Base-by-base conservation (phyloP, 768 basidiomycete species). In the Suillus brevipes region DNA sequence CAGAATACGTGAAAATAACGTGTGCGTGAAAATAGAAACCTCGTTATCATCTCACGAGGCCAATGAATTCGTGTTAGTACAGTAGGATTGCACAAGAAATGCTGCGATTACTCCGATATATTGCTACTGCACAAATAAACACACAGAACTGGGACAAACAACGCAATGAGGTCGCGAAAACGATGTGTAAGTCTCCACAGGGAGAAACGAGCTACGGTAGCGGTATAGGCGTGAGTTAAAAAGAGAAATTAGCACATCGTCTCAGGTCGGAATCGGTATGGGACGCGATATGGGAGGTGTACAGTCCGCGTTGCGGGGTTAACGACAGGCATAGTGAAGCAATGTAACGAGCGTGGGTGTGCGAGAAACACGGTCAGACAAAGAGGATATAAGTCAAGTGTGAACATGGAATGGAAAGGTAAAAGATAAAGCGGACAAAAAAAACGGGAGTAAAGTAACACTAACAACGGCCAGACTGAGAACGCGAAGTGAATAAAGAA, bases 401-500 rank as follows among this genome's bases (percentile, higher is more conserved):
- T 74, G 77, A 72, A 77, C 70, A 73, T 69, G 71, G 74, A 78
- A 77, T 67, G 65, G 65, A 73, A 73, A 76, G 78, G 70, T 76
- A 75, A 67, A 69, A 64, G 63, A 69, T 68, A 65, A 70, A 75
- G 68, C 12, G 62, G 71, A 70, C 62, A 70, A 68, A 70, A 70
- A 72, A 75, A 69, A 78, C 71, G 73, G 71, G 67, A 60, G 73
- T 73, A 78, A 74, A 42, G 70, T 72, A 73, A 67, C 64, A 66
- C 62, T 69, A 70, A 67, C 55, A 64, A 61, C 65, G 47, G 61
- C 38, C 25, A 59, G 36, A 71, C 66, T 64, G 67, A 71, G 67
- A 68, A 80, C 71, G 75, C 67, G 74, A 77, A 81, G 77, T 75
- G 73, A 80, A 83, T 83, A 84, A 84, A 82, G 77, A 83, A 77